Conservation (phyloP, 225 moss, liverwort and hornwort species). For the Polytrichum formosum region DNA sequence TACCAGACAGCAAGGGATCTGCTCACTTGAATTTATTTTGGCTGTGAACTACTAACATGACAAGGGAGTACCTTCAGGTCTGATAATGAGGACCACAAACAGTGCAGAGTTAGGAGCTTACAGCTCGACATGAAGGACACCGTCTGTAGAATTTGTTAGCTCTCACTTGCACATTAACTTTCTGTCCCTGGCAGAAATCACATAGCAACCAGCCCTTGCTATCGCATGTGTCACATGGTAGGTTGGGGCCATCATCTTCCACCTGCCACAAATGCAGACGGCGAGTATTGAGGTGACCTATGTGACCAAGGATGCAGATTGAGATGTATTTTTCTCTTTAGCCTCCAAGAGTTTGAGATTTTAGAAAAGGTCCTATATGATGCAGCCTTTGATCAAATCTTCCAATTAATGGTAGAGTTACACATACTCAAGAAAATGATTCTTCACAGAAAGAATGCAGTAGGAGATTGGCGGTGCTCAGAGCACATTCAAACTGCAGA, state of each 20-base stretch:
- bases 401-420: too few relatives aligned
- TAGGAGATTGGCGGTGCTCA: too few relatives aligned
- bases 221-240: slow-evolving; percentile 41
- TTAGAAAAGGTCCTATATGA: too few relatives aligned
- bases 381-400: too few relatives aligned
- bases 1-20: not conserved
- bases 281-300: not conserved
- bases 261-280: slow-evolving; percentile 30
- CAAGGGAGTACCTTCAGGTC: not conserved
- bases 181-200: slow-evolving; percentile 52
- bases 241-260: slow-evolving; percentile 33
- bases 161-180: slow-evolving; percentile 52
- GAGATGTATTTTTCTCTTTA: not conserved
- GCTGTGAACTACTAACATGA: too few relatives aligned
- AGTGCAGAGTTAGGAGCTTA: slow-evolving; percentile 22
- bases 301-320: not conserved
- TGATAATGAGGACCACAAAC: slow-evolving; percentile 1
- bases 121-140: slow-evolving; percentile 55
- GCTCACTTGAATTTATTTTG: slow-evolving; percentile 3
- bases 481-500: too few relatives aligned
- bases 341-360: too few relatives aligned
- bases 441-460: too few relatives aligned
- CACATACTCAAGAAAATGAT: too few relatives aligned
- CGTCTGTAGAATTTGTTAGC: slow-evolving; percentile 51
- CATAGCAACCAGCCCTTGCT: slow-evolving; percentile 43